A percentile compares a stretch with the other conserved stretches of the same genome.
Evolutionary conservation across 768 basidiomycete species (phyloP).

Genomic region (Suillus sp.): DNA sequence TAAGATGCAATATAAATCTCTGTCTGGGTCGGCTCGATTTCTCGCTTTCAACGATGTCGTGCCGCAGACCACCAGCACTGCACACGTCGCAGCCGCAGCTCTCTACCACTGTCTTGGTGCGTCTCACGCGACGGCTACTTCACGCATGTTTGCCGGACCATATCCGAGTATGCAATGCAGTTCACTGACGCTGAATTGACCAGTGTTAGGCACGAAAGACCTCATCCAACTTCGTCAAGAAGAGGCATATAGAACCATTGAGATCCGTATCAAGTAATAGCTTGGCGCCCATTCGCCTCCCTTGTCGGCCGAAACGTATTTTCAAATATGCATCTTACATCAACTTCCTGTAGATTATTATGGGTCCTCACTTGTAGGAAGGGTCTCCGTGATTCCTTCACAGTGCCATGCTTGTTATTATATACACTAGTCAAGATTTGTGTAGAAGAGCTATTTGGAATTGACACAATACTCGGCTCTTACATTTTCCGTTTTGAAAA

Average conservation of each 20-base stretch:
- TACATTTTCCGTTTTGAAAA: background rate
- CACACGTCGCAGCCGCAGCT: slow-evolving; percentile 77
- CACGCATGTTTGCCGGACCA: slow-evolving; percentile 1
- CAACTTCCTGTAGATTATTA: background rate
- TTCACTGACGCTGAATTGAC: slow-evolving; percentile 3
- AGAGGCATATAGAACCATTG: slow-evolving; percentile 58
- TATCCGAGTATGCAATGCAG: background rate
- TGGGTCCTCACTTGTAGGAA: background rate
- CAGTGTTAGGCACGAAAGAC: slow-evolving; percentile 79
- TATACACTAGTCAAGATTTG: background rate
- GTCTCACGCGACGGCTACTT: too few species aligned
- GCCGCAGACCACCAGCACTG: slow-evolving; percentile 64
- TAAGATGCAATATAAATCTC: slow-evolving; percentile 70
- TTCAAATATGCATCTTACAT: background rate
- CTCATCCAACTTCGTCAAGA: slow-evolving; percentile 62
- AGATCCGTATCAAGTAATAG: slow-evolving; percentile 39
- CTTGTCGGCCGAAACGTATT: background rate
- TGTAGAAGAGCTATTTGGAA: background rate
- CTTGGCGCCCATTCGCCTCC: background rate
- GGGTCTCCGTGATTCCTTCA: background rate
- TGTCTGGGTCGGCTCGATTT: slow-evolving; percentile 46
- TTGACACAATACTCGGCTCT: background rate
- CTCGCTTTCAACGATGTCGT: slow-evolving; percentile 69
- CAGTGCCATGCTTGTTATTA: background rate
- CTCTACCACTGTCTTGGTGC: slow-evolving; percentile 86